Conservation (phyloP, 306 rosid genomes). For the Prunus kanzakura region DNA sequence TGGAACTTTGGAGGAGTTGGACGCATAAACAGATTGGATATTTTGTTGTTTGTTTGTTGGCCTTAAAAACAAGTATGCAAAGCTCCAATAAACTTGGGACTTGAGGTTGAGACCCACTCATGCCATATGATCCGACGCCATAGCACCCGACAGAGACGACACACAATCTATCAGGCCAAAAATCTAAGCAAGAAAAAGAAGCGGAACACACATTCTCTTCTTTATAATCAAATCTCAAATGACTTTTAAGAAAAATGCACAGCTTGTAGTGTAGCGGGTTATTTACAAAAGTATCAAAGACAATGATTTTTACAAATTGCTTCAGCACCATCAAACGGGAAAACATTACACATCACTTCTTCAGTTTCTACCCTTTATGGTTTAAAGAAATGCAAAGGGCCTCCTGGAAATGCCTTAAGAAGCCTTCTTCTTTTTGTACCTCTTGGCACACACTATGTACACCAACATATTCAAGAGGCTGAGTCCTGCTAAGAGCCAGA, state of each 20-base stretch:
- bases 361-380: neutral
- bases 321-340: neutral
- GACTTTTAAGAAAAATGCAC: neutral
- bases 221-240: neutral
- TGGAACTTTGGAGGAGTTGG: no score
- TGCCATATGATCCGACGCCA: no score
- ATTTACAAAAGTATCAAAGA: constrained; percentile 3
- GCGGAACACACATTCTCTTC: neutral
- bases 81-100: no score
- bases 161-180: no score
- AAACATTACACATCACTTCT: neutral
- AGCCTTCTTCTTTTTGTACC: constrained; percentile 74
- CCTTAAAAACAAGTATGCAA: no score
- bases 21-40: no score
- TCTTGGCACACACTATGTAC: constrained; percentile 54
- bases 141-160: no score
- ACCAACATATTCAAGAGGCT: constrained; percentile 68
- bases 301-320: constrained; percentile 8
- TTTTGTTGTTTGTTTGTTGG: no score
- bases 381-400: neutral
- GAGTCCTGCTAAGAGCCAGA: constrained; percentile 89
- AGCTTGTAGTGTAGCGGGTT: neutral
- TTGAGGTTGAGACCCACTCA: no score
- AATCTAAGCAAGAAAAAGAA: neutral
- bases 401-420: constrained; percentile 26